Evolutionary conservation across 352 stramenopile species (phyloP).

Genomic region (Aphanomyces cochlioides): DNA sequence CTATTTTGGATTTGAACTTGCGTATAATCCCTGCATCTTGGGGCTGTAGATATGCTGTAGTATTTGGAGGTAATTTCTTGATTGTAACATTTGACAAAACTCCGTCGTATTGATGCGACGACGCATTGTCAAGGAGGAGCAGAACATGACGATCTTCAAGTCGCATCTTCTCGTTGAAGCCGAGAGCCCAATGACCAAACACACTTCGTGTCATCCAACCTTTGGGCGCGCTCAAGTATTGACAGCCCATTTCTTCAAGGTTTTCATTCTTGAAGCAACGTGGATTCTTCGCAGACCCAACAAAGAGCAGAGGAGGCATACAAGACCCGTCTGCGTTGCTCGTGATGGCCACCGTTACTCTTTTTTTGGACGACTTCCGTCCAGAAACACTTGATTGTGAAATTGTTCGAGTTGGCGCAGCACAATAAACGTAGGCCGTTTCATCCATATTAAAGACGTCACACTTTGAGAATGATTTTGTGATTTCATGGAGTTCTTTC

Average conservation of each 20-base stretch:
- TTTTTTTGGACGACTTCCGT: constrained; percentile 32
- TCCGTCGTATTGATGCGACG: neutral
- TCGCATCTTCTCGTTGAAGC: constrained; percentile 33
- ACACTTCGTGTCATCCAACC: constrained; percentile 38
- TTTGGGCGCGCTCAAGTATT: constrained; percentile 37
- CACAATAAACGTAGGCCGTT: neutral
- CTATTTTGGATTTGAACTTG: too few species aligned
- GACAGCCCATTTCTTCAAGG: constrained; percentile 23
- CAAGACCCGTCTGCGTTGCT: constrained; percentile 40
- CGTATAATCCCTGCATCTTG: neutral
- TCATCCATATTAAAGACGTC: neutral
- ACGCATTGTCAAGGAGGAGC: constrained; percentile 36
- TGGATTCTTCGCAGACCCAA: constrained; percentile 39
- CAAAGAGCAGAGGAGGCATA: constrained; percentile 35
- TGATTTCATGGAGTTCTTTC: neutral
- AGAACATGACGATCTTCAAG: constrained; percentile 33
- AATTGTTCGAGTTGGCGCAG: neutral
- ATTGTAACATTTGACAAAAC: neutral
- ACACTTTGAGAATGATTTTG: neutral
- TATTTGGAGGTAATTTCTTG: neutral
- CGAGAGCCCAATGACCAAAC: constrained; percentile 37
- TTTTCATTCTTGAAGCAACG: constrained; percentile 33
- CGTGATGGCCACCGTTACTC: constrained; percentile 33
- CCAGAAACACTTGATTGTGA: constrained; percentile 30
- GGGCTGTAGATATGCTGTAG: neutral